Percentiles rank a stretch among this genome's conserved stretches.
These are phyloP conservation scores for Tephrocybe sp. DNA, from an alignment of 768 basidiomycete genomes.

Conservation along the genomic window DNA sequence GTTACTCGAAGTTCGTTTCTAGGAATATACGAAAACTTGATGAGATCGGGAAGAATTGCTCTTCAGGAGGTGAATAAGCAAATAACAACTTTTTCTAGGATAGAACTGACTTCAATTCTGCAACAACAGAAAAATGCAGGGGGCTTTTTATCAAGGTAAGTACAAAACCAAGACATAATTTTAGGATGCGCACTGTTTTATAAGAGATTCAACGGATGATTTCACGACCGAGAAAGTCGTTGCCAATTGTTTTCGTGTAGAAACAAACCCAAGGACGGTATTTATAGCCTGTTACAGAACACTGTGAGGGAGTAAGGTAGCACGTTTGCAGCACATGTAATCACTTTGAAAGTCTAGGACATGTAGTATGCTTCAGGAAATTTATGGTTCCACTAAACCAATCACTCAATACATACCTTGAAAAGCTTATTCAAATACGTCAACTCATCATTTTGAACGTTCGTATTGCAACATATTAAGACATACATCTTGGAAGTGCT, in stretches of 20 bases:
- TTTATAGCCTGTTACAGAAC: conserved; percentile 64
- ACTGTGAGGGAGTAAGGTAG: background rate
- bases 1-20: conserved; percentile 58
- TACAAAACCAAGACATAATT: background rate
- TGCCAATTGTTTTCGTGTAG: conserved; percentile 75
- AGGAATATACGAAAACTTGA: conserved; percentile 82
- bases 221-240: conserved; percentile 75
- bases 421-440: conserved; percentile 29
- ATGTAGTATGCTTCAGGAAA: background rate
- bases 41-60: conserved; percentile 75
- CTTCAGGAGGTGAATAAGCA: conserved; percentile 30
- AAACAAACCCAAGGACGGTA: conserved; percentile 85
- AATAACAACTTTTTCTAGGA: background rate
- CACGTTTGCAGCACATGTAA: background rate
- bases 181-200: conserved; percentile 58
- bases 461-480: background rate
- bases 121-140: conserved; percentile 71
- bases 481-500: conserved; percentile 58
- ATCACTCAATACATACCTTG: conserved; percentile 2
- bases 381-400: too few species aligned
- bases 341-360: conserved; percentile 9
- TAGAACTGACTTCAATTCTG: conserved; percentile 72
- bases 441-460: background rate
- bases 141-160: conserved; percentile 46
- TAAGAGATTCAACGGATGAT: conserved; percentile 74